A percentile compares a stretch with the other conserved stretches of the same genome.
phyloP scores from a whole-genome alignment of 1,284 basidiomycete genomes.

The Coniferiporia weirii region DNA sequence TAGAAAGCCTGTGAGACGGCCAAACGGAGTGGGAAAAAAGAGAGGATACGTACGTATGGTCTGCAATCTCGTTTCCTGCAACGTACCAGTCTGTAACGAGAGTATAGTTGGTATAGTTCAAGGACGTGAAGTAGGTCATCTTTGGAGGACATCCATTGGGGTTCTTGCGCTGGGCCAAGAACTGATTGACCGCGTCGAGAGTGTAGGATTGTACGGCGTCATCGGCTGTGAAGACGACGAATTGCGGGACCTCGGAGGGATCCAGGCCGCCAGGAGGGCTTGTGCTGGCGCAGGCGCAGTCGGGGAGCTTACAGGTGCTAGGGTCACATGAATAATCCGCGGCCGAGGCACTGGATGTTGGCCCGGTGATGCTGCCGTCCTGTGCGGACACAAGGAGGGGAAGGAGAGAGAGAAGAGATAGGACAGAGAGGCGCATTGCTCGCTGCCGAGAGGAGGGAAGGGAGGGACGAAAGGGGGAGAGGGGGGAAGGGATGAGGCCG shows the following conservation, averaged over 20 bases:
- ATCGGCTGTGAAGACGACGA: conserved; percentile 68
- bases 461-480: background rate
- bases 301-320: conserved; percentile 58
- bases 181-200: conserved; percentile 65
- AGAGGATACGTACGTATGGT: conserved; percentile 59
- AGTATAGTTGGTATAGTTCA: conserved; percentile 76
- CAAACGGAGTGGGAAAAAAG: conserved; percentile 7
- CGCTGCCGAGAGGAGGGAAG: background rate
- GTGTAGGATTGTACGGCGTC: conserved; percentile 75
- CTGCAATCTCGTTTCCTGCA: conserved; percentile 82
- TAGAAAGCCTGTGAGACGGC: conserved; percentile 26
- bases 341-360: conserved; percentile 42
- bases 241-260: conserved; percentile 64
- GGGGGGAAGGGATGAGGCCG: background rate
- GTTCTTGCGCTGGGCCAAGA: conserved; percentile 73
- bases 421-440: background rate
- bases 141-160: conserved; percentile 77
- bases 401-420: conserved; percentile 31
- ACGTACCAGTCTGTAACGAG: conserved; percentile 83
- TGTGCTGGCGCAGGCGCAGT: conserved; percentile 68
- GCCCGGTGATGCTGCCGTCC: conserved; percentile 45
- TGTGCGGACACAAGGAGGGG: conserved; percentile 40
- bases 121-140: conserved; percentile 72
- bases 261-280: conserved; percentile 64
- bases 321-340: conserved; percentile 69